Percentiles rank a stretch among this genome's conserved stretches.
Evolutionary conservation across 441 rosid species (phyloP).

Genomic region (Flueggea neowawraea): DNA sequence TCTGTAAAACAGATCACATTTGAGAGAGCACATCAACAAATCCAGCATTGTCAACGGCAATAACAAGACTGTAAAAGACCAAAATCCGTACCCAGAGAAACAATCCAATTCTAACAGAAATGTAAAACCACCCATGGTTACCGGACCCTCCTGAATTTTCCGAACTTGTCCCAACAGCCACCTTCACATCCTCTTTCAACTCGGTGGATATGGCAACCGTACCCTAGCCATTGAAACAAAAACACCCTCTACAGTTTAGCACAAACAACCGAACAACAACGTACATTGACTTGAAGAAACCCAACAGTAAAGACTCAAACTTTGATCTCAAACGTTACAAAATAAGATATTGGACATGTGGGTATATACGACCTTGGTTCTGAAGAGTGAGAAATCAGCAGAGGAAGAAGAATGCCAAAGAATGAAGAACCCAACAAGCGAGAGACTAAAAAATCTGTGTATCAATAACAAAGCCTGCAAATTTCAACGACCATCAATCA

Average conservation of each 20-base stretch:
- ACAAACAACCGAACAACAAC: background rate
- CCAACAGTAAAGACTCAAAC: background rate
- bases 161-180: slow-evolving; percentile 25
- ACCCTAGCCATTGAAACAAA: slow-evolving; percentile 35
- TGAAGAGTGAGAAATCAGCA: slow-evolving; percentile 28
- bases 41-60: background rate
- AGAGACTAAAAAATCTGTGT: slow-evolving; percentile 91
- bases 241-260: background rate
- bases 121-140: slow-evolving; percentile 63
- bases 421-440: slow-evolving; percentile 70
- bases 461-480: slow-evolving; percentile 85
- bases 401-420: slow-evolving; percentile 74
- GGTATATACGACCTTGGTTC: slow-evolving; percentile 33
- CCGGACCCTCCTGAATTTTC: slow-evolving; percentile 39
- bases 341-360: background rate
- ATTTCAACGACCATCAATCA: slow-evolving; percentile 31
- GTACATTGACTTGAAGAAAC: background rate
- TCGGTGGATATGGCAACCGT: slow-evolving; percentile 34
- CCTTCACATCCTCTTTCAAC: slow-evolving; percentile 30
- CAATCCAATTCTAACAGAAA: slow-evolving; percentile 80
- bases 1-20: slow-evolving; percentile 28
- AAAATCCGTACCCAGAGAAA: slow-evolving; percentile 76
- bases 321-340: background rate
- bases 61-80: slow-evolving; percentile 6
- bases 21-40: slow-evolving; percentile 2